These are phyloP conservation scores for Ophiocordyceps camponoti-leonardi DNA, from an alignment of 2,329 filamentous ascomycete species.

Conservation along the genomic window DNA sequence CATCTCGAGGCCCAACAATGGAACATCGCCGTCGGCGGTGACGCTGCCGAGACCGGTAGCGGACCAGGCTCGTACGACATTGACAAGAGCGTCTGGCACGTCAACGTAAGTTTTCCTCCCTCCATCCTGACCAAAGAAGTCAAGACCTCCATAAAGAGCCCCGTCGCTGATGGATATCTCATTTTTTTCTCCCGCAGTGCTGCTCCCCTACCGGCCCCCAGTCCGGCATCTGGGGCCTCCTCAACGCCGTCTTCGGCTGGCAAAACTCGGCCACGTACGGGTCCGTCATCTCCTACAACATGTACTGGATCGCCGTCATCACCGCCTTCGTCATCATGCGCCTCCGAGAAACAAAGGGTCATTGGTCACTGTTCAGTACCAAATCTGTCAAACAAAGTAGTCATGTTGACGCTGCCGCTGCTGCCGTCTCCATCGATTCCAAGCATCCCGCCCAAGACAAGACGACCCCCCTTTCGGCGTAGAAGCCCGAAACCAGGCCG, in stretches of 20 bases:
- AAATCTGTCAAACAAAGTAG: conserved; percentile 18
- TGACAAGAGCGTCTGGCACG: conserved; percentile 61
- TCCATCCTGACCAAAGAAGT: too few species aligned
- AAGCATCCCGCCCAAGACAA: conserved; percentile 10
- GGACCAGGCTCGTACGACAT: conserved; percentile 71
- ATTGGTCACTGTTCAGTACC: conserved; percentile 16
- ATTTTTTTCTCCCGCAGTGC: conserved; percentile 30
- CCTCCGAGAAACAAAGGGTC: conserved; percentile 43
- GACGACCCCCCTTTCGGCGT: too few species aligned
- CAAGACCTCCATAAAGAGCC: too few species aligned
- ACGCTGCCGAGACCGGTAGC: conserved; percentile 27
- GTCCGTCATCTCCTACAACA: conserved; percentile 71
- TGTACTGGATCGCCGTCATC: conserved; percentile 72
- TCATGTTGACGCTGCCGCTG: neutral
- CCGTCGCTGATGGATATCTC: too few species aligned
- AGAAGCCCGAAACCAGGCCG: too few species aligned
- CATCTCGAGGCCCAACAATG: conserved; percentile 54
- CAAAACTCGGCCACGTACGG: conserved; percentile 77
- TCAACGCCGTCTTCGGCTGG: conserved; percentile 79
- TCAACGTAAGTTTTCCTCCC: conserved; percentile 46
- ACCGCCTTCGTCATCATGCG: conserved; percentile 48
- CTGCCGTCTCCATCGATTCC: conserved; percentile 3
- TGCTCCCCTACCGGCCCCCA: conserved; percentile 59
- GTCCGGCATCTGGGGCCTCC: conserved; percentile 69
- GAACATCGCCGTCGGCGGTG: conserved; percentile 45